phyloP scores from a whole-genome alignment of 2,329 filamentous ascomycete species.

The Apiospora malaysiana region DNA sequence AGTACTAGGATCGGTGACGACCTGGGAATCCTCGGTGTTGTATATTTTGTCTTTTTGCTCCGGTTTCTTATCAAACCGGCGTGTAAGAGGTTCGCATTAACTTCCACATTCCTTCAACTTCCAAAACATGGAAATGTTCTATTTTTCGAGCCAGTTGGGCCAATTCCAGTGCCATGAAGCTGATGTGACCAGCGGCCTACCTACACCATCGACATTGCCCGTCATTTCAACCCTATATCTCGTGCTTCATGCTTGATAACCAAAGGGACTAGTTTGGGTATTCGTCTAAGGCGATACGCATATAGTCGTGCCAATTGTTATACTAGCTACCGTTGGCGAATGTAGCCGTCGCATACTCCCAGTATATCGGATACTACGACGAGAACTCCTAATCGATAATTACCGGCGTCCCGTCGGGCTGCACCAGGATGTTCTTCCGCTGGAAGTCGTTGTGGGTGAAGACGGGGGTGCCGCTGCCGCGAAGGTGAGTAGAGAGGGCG shows the following conservation, averaged over 20 bases:
- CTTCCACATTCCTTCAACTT: too few species aligned
- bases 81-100: too few species aligned
- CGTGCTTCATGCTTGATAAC: background rate
- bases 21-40: too few species aligned
- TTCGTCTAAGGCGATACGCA: background rate
- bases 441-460: constrained; percentile 5
- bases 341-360: constrained; percentile 7
- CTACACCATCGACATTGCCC: too few species aligned
- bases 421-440: background rate
- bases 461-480: background rate
- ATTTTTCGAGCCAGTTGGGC: too few species aligned
- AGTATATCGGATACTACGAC: constrained; percentile 6
- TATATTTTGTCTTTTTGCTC: too few species aligned
- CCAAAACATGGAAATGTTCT: too few species aligned
- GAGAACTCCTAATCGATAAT: constrained; percentile 3
- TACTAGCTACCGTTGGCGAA: background rate
- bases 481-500: background rate
- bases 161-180: too few species aligned
- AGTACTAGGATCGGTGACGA: too few species aligned
- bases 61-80: too few species aligned
- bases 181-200: too few species aligned
- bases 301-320: background rate
- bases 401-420: background rate
- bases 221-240: constrained; percentile 2
- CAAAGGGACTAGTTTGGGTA: constrained; percentile 2